phyloP scores from a whole-genome alignment of 768 basidiomycete genomes.

The Russula olivacea region DNA sequence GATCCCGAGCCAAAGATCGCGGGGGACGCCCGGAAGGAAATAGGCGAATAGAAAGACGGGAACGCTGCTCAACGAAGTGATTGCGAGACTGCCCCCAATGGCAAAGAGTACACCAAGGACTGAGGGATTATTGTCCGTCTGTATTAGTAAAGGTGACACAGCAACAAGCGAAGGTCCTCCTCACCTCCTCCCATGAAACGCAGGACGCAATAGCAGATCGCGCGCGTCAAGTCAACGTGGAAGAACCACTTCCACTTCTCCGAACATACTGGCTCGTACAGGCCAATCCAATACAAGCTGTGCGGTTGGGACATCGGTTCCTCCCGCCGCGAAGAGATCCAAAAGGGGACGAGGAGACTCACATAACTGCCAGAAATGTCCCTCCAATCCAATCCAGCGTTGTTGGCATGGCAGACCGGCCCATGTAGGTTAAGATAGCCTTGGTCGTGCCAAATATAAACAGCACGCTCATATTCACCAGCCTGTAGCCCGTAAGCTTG shows the following conservation, averaged over 20 bases:
- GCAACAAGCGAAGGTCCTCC: background rate
- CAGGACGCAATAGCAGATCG: background rate
- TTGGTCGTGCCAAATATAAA: background rate
- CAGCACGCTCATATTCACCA: slow-evolving; percentile 5
- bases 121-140: background rate
- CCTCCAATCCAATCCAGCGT: slow-evolving; percentile 12
- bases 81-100: background rate
- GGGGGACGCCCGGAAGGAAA: background rate
- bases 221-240: background rate
- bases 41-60: slow-evolving; percentile 4
- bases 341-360: background rate
- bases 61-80: slow-evolving; percentile 7
- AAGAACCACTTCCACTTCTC: slow-evolving; percentile 13
- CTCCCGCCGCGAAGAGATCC: too few species aligned
- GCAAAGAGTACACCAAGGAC: background rate
- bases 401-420: background rate
- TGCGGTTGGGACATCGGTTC: background rate
- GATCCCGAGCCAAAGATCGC: background rate
- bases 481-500: slow-evolving; percentile 6
- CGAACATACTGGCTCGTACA: background rate
- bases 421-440: slow-evolving; percentile 11
- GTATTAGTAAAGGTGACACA: background rate
- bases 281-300: slow-evolving; percentile 11
- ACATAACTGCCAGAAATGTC: slow-evolving; percentile 2
- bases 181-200: slow-evolving; percentile 17